phyloP scores from a whole-genome alignment of 352 stramenopile species.

The Pythium aristosporum region DNA sequence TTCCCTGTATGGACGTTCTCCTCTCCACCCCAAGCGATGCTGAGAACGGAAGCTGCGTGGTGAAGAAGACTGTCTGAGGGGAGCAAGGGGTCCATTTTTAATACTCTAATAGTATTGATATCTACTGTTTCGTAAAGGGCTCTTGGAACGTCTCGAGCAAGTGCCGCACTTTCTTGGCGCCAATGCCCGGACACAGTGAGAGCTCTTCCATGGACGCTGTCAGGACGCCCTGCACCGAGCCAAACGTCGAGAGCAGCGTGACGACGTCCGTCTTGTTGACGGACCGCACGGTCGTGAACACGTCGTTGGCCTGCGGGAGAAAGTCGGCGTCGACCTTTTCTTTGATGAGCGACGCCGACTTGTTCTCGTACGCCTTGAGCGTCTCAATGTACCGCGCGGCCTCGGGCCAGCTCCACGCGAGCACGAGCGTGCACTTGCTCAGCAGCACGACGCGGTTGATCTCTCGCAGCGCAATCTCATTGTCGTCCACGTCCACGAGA shows the following conservation, averaged over 20 bases:
- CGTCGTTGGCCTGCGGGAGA: slow-evolving; percentile 89
- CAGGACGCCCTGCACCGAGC: slow-evolving; percentile 82
- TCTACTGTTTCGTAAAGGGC: slow-evolving; percentile 83
- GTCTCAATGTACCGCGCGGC: slow-evolving; percentile 96
- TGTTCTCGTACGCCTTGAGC: slow-evolving; percentile 95
- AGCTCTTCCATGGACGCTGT: slow-evolving; percentile 93
- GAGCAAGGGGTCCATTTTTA: slow-evolving; percentile 3
- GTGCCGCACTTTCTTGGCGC: slow-evolving; percentile 93
- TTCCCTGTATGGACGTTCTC: not conserved
- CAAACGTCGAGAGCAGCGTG: slow-evolving; percentile 92
- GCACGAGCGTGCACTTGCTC: slow-evolving; percentile 92
- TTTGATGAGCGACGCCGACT: slow-evolving; percentile 93
- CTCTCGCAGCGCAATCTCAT: slow-evolving; percentile 87
- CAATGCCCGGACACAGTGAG: slow-evolving; percentile 92
- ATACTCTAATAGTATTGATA: slow-evolving; percentile 7
- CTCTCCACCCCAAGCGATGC: not conserved
- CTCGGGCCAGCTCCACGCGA: slow-evolving; percentile 94
- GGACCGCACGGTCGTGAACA: slow-evolving; percentile 86
- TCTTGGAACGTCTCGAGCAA: slow-evolving; percentile 94
- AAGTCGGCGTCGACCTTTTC: slow-evolving; percentile 92
- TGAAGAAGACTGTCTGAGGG: slow-evolving; percentile 25
- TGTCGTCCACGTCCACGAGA: slow-evolving; percentile 96
- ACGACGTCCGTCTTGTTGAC: slow-evolving; percentile 97
- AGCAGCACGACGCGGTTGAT: slow-evolving; percentile 92
- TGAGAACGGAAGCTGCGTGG: slow-evolving; percentile 2